These are phyloP conservation scores for Talaromyces proteolyticus DNA, from an alignment of 495 filamentous ascomycete species.

Conservation along the genomic window DNA sequence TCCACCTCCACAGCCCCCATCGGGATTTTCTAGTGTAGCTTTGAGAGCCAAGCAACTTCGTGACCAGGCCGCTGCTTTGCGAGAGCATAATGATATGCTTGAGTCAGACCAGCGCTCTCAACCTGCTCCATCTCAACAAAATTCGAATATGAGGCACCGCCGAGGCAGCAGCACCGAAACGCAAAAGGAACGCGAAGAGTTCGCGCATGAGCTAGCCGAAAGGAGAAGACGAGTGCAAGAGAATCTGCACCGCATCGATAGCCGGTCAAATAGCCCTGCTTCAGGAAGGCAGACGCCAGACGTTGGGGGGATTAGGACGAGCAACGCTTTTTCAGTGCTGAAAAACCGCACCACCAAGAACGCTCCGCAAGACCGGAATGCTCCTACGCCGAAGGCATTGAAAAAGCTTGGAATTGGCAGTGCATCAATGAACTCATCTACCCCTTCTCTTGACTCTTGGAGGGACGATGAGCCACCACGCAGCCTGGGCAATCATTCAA, in stretches of 20 bases:
- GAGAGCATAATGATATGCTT: slow-evolving; percentile 3
- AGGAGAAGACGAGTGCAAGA: slow-evolving; percentile 74
- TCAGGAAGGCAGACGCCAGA: slow-evolving; percentile 40
- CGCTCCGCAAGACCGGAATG: slow-evolving; percentile 43
- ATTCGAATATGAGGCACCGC: slow-evolving; percentile 26
- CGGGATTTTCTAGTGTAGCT: slow-evolving; percentile 11
- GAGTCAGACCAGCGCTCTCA: background rate
- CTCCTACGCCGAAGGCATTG: slow-evolving; percentile 53
- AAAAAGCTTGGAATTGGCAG: slow-evolving; percentile 66
- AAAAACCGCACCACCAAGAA: slow-evolving; percentile 62
- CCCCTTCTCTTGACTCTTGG: slow-evolving; percentile 41
- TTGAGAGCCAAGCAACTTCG: slow-evolving; percentile 22
- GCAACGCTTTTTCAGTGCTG: slow-evolving; percentile 62
- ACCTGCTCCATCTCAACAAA: slow-evolving; percentile 13
- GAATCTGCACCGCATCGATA: slow-evolving; percentile 63
- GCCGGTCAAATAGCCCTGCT: slow-evolving; percentile 46
- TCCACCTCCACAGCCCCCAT: background rate
- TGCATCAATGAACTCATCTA: slow-evolving; percentile 44
- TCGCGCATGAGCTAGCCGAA: slow-evolving; percentile 73
- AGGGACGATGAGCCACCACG: slow-evolving; percentile 39
- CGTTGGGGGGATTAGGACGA: slow-evolving; percentile 27
- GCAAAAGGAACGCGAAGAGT: slow-evolving; percentile 66
- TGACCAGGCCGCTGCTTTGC: slow-evolving; percentile 21
- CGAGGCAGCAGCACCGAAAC: slow-evolving; percentile 55
- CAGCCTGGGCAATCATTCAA: slow-evolving; percentile 28